Percentiles rank a stretch among this genome's conserved stretches.
phyloP scores from a whole-genome alignment of 768 basidiomycete genomes.

The Scleroderma bovista region DNA sequence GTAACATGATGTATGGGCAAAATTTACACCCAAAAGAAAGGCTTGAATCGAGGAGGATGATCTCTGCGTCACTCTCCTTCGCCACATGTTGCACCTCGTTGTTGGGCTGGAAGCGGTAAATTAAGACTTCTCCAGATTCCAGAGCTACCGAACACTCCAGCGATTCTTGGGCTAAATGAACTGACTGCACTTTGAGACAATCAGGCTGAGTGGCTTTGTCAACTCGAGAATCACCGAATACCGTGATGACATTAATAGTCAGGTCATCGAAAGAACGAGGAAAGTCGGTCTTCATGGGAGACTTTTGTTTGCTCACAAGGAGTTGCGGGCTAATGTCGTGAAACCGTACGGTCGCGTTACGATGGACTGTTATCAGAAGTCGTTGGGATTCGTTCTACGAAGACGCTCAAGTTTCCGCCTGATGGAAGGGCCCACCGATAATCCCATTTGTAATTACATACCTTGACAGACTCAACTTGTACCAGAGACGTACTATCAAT shows the following conservation, averaged over 20 bases:
- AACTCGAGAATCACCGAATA: conserved; percentile 44
- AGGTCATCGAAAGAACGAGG: conserved; percentile 60
- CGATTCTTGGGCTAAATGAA: conserved; percentile 49
- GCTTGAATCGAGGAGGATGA: conserved; percentile 49
- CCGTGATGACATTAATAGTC: conserved; percentile 49
- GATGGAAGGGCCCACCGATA: neutral
- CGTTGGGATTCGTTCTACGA: conserved; percentile 56
- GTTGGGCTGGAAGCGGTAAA: conserved; percentile 38
- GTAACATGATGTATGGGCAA: conserved; percentile 57
- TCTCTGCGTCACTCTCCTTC: conserved; percentile 39
- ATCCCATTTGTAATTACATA: too few species aligned
- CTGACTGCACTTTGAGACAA: conserved; percentile 35
- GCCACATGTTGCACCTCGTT: conserved; percentile 10
- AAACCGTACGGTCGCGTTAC: conserved; percentile 62
- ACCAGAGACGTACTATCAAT: conserved; percentile 45
- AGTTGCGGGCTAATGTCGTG: conserved; percentile 72
- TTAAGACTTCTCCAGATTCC: conserved; percentile 49
- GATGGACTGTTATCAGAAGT: conserved; percentile 57
- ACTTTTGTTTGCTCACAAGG: conserved; percentile 39
- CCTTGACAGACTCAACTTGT: conserved; percentile 53
- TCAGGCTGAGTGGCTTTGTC: conserved; percentile 21
- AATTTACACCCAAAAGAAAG: conserved; percentile 39
- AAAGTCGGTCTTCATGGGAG: conserved; percentile 54
- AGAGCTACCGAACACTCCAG: conserved; percentile 54
- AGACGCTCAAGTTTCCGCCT: neutral